Conservation (phyloP, 2,329 filamentous ascomycete species). For the Diplodia intermedia region DNA sequence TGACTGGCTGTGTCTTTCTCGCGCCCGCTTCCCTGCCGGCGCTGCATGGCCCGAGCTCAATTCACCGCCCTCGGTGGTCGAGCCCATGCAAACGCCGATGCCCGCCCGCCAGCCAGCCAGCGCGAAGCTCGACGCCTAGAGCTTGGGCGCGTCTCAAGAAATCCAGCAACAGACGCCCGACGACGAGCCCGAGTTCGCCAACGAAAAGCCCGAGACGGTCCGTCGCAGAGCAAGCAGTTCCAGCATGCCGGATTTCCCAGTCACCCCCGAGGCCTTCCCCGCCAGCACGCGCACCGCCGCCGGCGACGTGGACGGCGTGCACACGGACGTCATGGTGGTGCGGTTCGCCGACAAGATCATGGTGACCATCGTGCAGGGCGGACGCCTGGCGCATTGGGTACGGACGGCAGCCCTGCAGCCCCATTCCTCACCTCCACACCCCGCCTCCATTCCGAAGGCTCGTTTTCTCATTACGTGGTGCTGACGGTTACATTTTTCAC, state of each 20-base stretch:
- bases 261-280: slow-evolving; percentile 66
- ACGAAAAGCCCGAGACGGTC: neutral
- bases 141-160: neutral
- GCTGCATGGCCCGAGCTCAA: neutral
- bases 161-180: neutral
- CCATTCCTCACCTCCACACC: neutral
- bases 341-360: slow-evolving; percentile 90
- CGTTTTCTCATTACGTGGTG: neutral
- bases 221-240: neutral
- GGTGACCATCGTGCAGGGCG: slow-evolving; percentile 85
- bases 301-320: slow-evolving; percentile 69
- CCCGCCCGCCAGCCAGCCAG: neutral
- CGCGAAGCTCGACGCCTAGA: neutral
- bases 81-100: slow-evolving; percentile 6
- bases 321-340: slow-evolving; percentile 75
- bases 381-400: slow-evolving; percentile 91
- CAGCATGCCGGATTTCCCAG: slow-evolving; percentile 36
- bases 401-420: slow-evolving; percentile 35
- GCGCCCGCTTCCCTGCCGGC: neutral
- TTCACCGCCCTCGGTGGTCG: slow-evolving; percentile 23
- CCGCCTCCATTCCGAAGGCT: neutral
- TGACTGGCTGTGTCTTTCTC: neutral
- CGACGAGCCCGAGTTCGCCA: too few species aligned
- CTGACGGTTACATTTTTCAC: neutral
- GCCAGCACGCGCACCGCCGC: slow-evolving; percentile 63